Evolutionary conservation across 1,284 basidiomycete species (phyloP).

Genomic region (Leccinum insolens): DNA sequence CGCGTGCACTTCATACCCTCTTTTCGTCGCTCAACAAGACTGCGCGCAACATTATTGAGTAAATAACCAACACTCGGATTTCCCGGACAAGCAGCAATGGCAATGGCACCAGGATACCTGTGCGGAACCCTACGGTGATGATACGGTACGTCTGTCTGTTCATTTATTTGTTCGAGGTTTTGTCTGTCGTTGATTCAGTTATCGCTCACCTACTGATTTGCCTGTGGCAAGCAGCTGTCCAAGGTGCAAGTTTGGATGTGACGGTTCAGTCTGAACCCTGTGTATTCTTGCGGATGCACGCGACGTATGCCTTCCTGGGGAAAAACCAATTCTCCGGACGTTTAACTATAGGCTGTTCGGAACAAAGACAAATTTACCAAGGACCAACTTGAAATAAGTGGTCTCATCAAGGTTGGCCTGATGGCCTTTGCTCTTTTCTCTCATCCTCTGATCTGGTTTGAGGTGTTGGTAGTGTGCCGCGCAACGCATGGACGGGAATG

Average conservation of each 20-base stretch:
- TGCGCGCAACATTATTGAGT: conserved; percentile 90
- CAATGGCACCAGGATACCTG: not conserved
- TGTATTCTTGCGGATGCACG: conserved; percentile 54
- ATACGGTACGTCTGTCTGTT: conserved; percentile 16
- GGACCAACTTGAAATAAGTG: conserved; percentile 41
- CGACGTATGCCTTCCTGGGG: conserved; percentile 60
- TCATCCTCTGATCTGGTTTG: conserved; percentile 4
- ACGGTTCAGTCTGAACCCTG: conserved; percentile 66
- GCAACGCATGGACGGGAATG: conserved; percentile 40
- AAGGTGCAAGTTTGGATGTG: conserved; percentile 71
- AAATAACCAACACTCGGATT: conserved; percentile 96
- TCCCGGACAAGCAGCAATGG: conserved; percentile 50
- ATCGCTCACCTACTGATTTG: not conserved
- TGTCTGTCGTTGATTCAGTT: not conserved
- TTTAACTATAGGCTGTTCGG: conserved; percentile 58
- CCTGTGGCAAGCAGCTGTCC: conserved; percentile 42
- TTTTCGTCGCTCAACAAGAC: conserved; percentile 99
- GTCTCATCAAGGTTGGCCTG: conserved; percentile 51
- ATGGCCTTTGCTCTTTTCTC: not conserved
- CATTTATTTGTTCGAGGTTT: not conserved
- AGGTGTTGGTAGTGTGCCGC: conserved; percentile 50
- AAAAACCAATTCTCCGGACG: conserved; percentile 50
- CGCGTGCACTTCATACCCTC: conserved; percentile 91
- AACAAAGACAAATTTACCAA: conserved; percentile 50
- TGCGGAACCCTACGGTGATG: no score